Base-by-base conservation (phyloP, 441 rosid genomes). In the Jatropha podagrica region DNA sequence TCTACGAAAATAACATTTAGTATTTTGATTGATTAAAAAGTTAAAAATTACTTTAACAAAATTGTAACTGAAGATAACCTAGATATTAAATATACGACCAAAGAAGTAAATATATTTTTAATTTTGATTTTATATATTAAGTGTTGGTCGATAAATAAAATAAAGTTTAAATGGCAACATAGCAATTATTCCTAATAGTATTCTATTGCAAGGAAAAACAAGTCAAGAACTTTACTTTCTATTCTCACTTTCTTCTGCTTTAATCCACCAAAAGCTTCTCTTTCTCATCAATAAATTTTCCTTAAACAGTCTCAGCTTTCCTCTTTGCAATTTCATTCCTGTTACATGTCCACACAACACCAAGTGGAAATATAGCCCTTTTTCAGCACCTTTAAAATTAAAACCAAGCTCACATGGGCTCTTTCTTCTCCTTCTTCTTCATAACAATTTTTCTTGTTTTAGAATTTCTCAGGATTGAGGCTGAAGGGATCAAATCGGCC, bases 401-500 rank as follows among this genome's bases (percentile, higher is more conserved):
- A 74, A n/a, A 61, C 68, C 60, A 76, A 65, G 12, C 74, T 65
- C 84, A 75, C 62, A 92, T 92, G 96, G 92, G 87, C 61, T 83
- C 82, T 79, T 58, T 78, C 56, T 83, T 81, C 75, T 83, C 73
- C 67, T 77, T 87, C 80, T 44, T 69, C 42, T 67, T 86, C 18
- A 54, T 54, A 77, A 59, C 77, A 68, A 23, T 85, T 59, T 82
- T 88, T 80, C 81, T 89, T 79, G 80, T 87, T 56, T 65, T 79
- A 60, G 76, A 78, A 71, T 76, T 83, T 6, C 60, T 55, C 70
- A 74, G 74, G 76, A 72, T 78, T 51, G 68, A 78, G 40, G 78
- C 88, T 60, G 86, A 90, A 73, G 81, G 72, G 60, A 86, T 89
- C 80, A 85, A 79, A 79, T 90, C 97, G 8, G 67, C 84, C 18